phyloP scores from a whole-genome alignment of 805 yeast genomes.

The Candida nemodendra region DNA sequence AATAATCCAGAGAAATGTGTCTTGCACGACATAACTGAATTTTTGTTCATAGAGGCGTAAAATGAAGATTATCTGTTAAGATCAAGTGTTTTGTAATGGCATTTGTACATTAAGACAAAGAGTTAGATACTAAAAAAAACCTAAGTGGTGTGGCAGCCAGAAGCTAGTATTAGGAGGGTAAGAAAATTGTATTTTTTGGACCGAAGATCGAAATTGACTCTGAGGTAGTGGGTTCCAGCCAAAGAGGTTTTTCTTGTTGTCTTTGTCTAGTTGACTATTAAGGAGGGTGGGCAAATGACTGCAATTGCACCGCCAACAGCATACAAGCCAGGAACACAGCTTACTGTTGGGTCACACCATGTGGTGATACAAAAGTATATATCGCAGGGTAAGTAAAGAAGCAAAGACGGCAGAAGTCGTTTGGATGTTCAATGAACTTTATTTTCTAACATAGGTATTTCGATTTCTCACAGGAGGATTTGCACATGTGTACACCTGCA shows the following conservation, averaged over 20 bases:
- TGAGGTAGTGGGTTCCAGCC: background rate
- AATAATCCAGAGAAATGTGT: too few species aligned
- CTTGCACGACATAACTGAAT: conserved; percentile 4
- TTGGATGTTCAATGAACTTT: background rate
- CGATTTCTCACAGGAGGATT: conserved; percentile 55
- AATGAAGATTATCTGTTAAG: conserved; percentile 10
- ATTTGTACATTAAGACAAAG: too few species aligned
- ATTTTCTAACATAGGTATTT: background rate
- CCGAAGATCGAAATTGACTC: conserved; percentile 1
- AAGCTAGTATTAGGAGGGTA: too few species aligned
- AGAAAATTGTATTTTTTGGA: too few species aligned
- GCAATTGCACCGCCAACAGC: conserved; percentile 50
- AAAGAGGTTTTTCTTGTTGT: background rate
- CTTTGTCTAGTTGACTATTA: too few species aligned
- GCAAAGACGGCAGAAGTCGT: background rate
- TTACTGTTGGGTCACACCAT: conserved; percentile 82
- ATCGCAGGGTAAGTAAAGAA: conserved; percentile 59
- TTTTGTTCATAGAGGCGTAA: background rate
- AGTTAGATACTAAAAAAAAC: background rate
- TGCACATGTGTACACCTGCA: conserved; percentile 89
- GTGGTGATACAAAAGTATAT: conserved; percentile 69
- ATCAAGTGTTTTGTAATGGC: too few species aligned
- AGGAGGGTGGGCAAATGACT: too few species aligned
- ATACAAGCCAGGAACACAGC: conserved; percentile 70
- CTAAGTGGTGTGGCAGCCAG: background rate